These are phyloP conservation scores for Lichtheimia corymbifera DNA, from an alignment of 371 early-diverging fungal species.

Conservation along the genomic window DNA sequence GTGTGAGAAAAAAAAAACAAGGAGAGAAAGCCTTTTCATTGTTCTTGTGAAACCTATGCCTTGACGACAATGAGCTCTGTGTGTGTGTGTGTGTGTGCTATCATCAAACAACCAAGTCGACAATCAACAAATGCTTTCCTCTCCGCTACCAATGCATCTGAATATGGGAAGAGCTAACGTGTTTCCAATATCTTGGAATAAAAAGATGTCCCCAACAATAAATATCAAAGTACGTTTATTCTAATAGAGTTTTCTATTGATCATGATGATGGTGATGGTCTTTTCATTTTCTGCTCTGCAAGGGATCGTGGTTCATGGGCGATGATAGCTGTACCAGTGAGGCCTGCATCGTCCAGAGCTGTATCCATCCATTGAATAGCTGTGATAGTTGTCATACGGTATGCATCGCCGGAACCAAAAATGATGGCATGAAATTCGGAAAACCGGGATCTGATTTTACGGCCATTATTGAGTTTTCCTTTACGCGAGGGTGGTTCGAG, in stretches of 20 bases:
- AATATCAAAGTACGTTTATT: neutral
- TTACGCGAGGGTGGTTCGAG: constrained; percentile 28
- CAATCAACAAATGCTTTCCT: no score
- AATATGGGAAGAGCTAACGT: no score
- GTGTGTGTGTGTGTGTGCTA: no score
- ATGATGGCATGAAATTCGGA: constrained; percentile 53
- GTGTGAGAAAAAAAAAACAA: neutral
- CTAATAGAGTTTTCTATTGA: neutral
- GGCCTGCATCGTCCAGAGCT: constrained; percentile 50
- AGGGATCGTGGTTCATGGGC: constrained; percentile 58
- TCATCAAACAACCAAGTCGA: no score
- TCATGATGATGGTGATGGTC: neutral
- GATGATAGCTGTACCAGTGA: constrained; percentile 45
- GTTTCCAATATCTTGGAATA: neutral
- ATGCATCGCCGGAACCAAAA: constrained; percentile 58
- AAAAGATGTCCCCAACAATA: neutral
- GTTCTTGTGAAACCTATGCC: constrained; percentile 1
- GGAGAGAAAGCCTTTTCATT: neutral
- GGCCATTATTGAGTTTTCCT: constrained; percentile 38
- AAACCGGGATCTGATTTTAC: constrained; percentile 46
- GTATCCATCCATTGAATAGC: constrained; percentile 59
- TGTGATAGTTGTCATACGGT: constrained; percentile 58
- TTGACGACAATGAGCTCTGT: neutral
- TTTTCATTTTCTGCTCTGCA: constrained; percentile 54
- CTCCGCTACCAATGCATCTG: no score